Evolutionary conservation across 179 eudicot genomes (phyloP).

Genomic region (Carnegiea gigantea): DNA sequence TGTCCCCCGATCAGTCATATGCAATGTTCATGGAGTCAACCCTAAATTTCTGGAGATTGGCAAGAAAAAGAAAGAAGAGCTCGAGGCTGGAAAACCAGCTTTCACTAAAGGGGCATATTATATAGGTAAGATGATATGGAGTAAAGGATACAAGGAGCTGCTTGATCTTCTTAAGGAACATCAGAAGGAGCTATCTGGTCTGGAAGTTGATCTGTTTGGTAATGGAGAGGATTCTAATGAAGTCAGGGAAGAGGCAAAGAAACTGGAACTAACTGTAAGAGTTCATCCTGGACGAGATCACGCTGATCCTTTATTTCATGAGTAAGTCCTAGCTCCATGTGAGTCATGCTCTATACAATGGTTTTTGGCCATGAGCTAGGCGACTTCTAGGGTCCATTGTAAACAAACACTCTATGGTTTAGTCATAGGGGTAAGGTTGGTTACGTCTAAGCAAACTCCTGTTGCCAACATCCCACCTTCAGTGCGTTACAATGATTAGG

Average conservation of each 20-base stretch:
- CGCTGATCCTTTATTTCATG: conserved; percentile 87
- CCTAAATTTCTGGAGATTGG: conserved; percentile 93
- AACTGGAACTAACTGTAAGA: conserved; percentile 54
- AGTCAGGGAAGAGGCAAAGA: conserved; percentile 65
- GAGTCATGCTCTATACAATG: background rate
- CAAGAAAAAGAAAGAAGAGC: conserved; percentile 60
- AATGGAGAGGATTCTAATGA: conserved; percentile 83
- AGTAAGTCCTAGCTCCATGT: conserved; percentile 50
- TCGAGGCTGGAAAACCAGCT: conserved; percentile 40
- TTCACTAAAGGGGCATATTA: conserved; percentile 89
- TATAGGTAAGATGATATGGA: conserved; percentile 97
- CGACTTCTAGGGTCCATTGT: background rate
- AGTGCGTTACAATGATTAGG: too few relatives aligned
- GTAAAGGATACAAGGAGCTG: conserved; percentile 88
- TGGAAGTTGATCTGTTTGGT: conserved; percentile 84
- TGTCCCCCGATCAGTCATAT: conserved; percentile 79
- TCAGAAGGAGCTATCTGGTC: conserved; percentile 65
- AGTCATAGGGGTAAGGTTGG: too few relatives aligned
- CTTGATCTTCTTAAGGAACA: conserved; percentile 69
- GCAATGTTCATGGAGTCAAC: conserved; percentile 98
- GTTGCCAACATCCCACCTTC: too few relatives aligned
- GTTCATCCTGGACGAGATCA: conserved; percentile 97
- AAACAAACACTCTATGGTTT: too few relatives aligned
- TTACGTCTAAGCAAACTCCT: too few relatives aligned
- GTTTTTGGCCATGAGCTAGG: background rate